Evolutionary conservation across 2,329 filamentous ascomycete species (phyloP), one percentile per base, ranked within the genome.

Genomic region (Aureobasidium sp.): DNA sequence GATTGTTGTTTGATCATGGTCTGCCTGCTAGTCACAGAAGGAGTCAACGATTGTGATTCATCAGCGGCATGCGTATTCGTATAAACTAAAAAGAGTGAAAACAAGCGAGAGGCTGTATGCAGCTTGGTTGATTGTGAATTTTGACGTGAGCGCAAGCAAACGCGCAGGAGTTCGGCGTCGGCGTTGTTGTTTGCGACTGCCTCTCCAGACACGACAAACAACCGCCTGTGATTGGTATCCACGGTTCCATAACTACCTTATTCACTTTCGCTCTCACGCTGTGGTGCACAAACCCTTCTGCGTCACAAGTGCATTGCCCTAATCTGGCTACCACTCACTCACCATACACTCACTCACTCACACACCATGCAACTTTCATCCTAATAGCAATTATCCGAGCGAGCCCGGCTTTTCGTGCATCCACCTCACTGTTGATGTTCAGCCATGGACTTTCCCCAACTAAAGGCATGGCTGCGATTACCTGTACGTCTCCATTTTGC

Each of bases 381-480:
- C 34, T 59, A 34, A 34, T 60, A 51, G 14, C 47, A 30, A 49
- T 34, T 16, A 27, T 48, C 25, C 37, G 5, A 37, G 34, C 34
- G 36, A 39, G 54, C 30, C 39, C 48, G 42, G 30, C 44, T 48
- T 21, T 27, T 32, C 29, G 32, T 39, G 32, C 13, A 37, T 49
- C 21, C 14, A 10, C 14, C 54, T 59, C 6, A 48, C 9, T 14
- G 30, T 39, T 10, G 13, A 27, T 14, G 16, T 42, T n/a, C 32
- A 41, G 34, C 47, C 36, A 59, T 60, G 57, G 57, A 60, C 27
- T 60, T 60, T 29, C 57, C 57, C 7, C 57, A 51, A 10, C 25
- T 60, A 3, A 60, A 44, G n/a, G 39, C 45, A 27, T 60, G 13
- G 6, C 36, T 50, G 27, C 57, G 47, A 29, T n/a, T 60, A 29